These are phyloP conservation scores for Prunus dulcis DNA, from an alignment of 306 rosid species.

Conservation along the genomic window DNA sequence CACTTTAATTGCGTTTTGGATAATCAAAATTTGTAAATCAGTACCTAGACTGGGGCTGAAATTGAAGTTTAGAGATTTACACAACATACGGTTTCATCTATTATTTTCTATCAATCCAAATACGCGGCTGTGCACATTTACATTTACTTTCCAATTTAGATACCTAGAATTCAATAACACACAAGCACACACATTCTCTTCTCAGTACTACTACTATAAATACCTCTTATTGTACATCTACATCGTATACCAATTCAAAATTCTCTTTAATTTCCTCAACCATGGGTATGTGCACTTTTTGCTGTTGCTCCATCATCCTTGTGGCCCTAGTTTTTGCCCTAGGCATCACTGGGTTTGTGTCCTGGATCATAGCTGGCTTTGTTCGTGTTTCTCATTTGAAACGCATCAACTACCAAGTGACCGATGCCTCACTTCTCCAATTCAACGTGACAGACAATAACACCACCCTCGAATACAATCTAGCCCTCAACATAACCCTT, in stretches of 20 bases:
- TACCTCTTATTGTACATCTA: neutral
- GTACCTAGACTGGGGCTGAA: too few relatives aligned
- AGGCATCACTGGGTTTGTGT: neutral
- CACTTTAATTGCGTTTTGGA: too few relatives aligned
- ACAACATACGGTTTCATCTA: too few relatives aligned
- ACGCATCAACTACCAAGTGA: constrained; percentile 26
- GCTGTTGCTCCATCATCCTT: neutral
- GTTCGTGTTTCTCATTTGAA: neutral
- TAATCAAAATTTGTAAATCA: too few relatives aligned
- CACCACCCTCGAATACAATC: constrained; percentile 3
- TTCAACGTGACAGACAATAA: constrained; percentile 26
- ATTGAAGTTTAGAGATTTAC: neutral
- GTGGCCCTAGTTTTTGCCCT: neutral
- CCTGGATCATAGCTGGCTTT: neutral
- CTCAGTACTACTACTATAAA: too few relatives aligned
- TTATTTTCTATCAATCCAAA: neutral
- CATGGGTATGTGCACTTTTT: neutral
- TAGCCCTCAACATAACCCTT: neutral
- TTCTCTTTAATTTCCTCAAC: neutral
- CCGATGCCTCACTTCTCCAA: constrained; percentile 36
- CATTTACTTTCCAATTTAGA: neutral
- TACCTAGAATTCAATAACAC: too few relatives aligned
- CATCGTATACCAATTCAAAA: too few relatives aligned
- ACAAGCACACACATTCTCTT: too few relatives aligned
- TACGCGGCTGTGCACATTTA: neutral